Conservation (phyloP, 78 protist species). For the Dictyostelium purpureum region DNA sequence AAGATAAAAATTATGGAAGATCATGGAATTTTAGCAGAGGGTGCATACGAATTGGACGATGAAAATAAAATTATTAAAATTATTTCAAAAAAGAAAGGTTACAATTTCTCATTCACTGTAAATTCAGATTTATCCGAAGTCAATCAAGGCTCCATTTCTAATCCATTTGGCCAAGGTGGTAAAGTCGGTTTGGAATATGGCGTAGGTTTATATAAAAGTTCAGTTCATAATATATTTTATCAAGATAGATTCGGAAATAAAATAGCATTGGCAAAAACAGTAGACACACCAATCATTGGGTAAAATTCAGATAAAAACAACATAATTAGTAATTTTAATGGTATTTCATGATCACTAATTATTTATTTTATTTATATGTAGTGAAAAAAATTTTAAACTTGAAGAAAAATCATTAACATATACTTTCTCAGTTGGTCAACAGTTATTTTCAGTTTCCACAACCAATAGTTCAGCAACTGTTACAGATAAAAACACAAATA, state of each 20-base stretch:
- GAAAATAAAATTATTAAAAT: not conserved
- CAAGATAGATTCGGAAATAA: not conserved
- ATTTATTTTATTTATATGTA: no score
- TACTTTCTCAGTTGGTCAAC: not conserved
- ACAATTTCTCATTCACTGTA: no score
- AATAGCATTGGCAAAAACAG: not conserved
- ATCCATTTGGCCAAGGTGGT: conserved; percentile 24
- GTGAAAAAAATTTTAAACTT: not conserved
- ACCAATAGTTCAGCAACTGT: not conserved
- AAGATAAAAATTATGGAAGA: not conserved
- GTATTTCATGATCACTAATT: no score
- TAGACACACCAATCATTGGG: not conserved
- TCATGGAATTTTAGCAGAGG: not conserved
- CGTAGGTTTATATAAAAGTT: not conserved
- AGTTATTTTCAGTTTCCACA: not conserved
- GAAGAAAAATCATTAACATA: not conserved
- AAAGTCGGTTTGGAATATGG: not conserved
- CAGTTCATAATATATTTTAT: not conserved
- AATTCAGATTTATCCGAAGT: no score
- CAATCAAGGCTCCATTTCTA: no score
- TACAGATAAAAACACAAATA: not conserved
- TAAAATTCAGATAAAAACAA: no score
- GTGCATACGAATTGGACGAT: not conserved
- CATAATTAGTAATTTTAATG: no score
- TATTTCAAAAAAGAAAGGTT: not conserved